A percentile compares a stretch with the other conserved stretches of the same genome.
Conservation (phyloP, 345 rosid species). For the Syzygium jambos region DNA sequence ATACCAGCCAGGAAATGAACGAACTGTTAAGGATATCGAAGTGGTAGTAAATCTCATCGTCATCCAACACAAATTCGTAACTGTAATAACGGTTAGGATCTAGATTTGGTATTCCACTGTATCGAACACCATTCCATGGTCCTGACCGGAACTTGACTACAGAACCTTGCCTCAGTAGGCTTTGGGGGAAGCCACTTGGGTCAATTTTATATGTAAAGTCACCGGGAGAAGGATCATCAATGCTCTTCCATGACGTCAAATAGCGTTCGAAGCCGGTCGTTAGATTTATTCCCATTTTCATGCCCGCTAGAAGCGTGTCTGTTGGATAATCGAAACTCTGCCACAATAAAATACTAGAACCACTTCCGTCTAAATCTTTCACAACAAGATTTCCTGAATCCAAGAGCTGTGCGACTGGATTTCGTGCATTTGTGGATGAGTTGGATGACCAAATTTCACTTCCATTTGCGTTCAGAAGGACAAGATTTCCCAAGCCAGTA, state of each 20-base stretch:
- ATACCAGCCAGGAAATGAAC: slow-evolving; percentile 14
- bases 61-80: slow-evolving; percentile 12
- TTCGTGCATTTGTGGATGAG: no score
- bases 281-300: slow-evolving; percentile 36
- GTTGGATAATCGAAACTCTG: background rate
- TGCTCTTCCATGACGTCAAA: slow-evolving; percentile 30
- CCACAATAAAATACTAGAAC: no score
- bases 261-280: slow-evolving; percentile 13
- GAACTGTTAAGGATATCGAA: slow-evolving; percentile 10
- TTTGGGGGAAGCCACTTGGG: slow-evolving; percentile 26
- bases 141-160: slow-evolving; percentile 18
- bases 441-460: no score
- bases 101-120: slow-evolving; percentile 26
- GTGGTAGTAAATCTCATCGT: slow-evolving; percentile 19
- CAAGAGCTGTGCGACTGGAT: no score
- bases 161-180: slow-evolving; percentile 7
- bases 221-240: slow-evolving; percentile 36
- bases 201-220: slow-evolving; percentile 8
- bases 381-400: no score
- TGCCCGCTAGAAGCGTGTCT: slow-evolving; percentile 31
- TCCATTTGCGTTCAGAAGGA: no score
- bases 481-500: no score
- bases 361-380: no score
- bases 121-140: slow-evolving; percentile 37
- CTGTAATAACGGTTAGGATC: background rate